Evolutionary conservation across 768 basidiomycete species (phyloP).

Genomic region (Boletellus sp.): DNA sequence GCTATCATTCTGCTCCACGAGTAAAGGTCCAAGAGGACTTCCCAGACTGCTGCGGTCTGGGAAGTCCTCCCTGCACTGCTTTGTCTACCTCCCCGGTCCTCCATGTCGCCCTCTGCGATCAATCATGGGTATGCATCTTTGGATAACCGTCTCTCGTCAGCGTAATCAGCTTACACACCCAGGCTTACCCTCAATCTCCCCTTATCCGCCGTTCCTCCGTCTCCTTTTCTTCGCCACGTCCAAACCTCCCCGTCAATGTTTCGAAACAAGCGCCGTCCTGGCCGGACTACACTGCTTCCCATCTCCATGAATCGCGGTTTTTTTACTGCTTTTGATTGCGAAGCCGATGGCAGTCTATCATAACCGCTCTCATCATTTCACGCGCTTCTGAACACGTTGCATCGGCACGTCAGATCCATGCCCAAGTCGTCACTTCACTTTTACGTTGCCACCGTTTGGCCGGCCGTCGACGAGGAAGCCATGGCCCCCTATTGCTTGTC

Average conservation of each 20-base stretch:
- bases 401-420: conserved; percentile 35
- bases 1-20: conserved; percentile 23
- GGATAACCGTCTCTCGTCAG: conserved; percentile 16
- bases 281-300: conserved; percentile 11
- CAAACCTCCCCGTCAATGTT: conserved; percentile 7
- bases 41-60: conserved; percentile 19
- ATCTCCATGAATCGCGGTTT: conserved; percentile 21
- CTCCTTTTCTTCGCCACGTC: conserved; percentile 7
- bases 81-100: conserved; percentile 20
- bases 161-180: conserved; percentile 22
- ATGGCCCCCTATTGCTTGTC: conserved; percentile 32
- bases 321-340: conserved; percentile 20
- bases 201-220: conserved; percentile 12
- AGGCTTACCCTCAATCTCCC: conserved; percentile 9
- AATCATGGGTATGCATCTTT: conserved; percentile 14
- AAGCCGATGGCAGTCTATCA: conserved; percentile 33
- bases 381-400: conserved; percentile 36
- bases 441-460: conserved; percentile 30
- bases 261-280: conserved; percentile 13
- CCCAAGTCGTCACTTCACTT: conserved; percentile 26
- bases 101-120: conserved; percentile 16
- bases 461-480: conserved; percentile 21
- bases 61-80: conserved; percentile 25
- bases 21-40: conserved; percentile 22
- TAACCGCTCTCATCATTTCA: conserved; percentile 32